Evolutionary conservation across 148 eudicot genomes (phyloP).

Genomic region (Arctostaphylos glauca): DNA sequence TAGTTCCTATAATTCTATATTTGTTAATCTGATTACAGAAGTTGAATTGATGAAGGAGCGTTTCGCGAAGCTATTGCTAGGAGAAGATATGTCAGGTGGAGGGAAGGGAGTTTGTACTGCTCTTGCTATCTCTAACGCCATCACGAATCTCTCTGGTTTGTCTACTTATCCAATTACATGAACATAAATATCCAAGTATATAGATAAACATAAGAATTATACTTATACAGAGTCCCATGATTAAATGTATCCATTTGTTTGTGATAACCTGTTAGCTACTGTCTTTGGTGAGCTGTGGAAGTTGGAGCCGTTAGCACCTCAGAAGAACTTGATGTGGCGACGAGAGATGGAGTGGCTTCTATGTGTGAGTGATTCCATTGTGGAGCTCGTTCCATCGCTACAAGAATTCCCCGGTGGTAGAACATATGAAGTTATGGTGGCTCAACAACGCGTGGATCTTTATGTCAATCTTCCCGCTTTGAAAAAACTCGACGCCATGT

Average conservation of each 20-base stretch:
- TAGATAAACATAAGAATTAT: not conserved
- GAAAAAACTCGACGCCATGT: slow-evolving; percentile 36
- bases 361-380: slow-evolving; percentile 34
- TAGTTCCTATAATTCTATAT: not conserved
- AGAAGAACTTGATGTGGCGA: slow-evolving; percentile 33
- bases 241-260: not conserved
- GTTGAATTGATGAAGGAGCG: slow-evolving; percentile 40
- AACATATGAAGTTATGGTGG: slow-evolving; percentile 29
- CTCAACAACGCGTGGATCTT: slow-evolving; percentile 23
- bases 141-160: slow-evolving; percentile 42
- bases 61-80: slow-evolving; percentile 35
- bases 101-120: slow-evolving; percentile 41
- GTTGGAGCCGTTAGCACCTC: slow-evolving; percentile 36
- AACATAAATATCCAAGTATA: too few species aligned
- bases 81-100: slow-evolving; percentile 51
- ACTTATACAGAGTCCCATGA: not conserved
- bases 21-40: slow-evolving; percentile 15
- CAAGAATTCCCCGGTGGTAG: slow-evolving; percentile 33
- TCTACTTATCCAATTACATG: not conserved
- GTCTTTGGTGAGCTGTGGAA: slow-evolving; percentile 46
- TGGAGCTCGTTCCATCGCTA: slow-evolving; percentile 37
- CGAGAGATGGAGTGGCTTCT: slow-evolving; percentile 42
- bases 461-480: slow-evolving; percentile 40
- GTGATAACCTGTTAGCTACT: slow-evolving; percentile 23
- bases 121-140: slow-evolving; percentile 43